Conservation (phyloP, 192 early-diverging fungal species). For the Podochytrium sp. region DNA sequence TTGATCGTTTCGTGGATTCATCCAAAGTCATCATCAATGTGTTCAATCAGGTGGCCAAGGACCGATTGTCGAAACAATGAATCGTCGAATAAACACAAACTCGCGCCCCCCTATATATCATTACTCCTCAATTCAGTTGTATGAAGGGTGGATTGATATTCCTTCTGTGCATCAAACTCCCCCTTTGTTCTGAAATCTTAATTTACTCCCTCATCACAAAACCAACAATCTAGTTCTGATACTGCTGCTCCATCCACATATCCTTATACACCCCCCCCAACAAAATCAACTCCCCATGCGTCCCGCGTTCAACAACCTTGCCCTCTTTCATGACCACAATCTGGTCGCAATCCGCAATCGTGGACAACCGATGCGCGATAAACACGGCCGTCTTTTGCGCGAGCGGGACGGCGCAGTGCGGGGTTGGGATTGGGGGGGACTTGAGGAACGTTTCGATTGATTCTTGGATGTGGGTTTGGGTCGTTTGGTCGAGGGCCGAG, state of each 20-base stretch:
- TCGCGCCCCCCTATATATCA: background rate
- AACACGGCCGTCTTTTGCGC: conserved; percentile 80
- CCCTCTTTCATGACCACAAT: conserved; percentile 93
- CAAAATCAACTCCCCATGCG: conserved; percentile 76
- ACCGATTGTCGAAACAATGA: too few relatives aligned
- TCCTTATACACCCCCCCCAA: conserved; percentile 74
- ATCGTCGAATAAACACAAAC: background rate
- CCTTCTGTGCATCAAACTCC: background rate
- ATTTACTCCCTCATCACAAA: background rate
- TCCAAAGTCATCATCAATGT: conserved; percentile 21
- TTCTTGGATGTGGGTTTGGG: conserved; percentile 55
- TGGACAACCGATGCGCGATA: conserved; percentile 91
- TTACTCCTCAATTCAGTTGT: background rate
- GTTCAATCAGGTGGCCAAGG: conserved; percentile 25
- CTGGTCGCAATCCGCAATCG: conserved; percentile 87
- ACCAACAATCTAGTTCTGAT: background rate
- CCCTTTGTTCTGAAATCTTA: background rate
- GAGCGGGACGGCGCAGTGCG: conserved; percentile 37
- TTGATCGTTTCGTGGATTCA: conserved; percentile 33
- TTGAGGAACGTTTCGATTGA: conserved; percentile 49
- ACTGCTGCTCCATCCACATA: conserved; percentile 86
- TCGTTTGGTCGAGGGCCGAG: conserved; percentile 71
- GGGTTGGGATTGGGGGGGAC: conserved; percentile 27
- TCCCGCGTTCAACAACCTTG: conserved; percentile 81
- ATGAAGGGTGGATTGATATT: background rate